Conservation (phyloP, 176 grass and related monocot genomes). For the Canna indica region DNA sequence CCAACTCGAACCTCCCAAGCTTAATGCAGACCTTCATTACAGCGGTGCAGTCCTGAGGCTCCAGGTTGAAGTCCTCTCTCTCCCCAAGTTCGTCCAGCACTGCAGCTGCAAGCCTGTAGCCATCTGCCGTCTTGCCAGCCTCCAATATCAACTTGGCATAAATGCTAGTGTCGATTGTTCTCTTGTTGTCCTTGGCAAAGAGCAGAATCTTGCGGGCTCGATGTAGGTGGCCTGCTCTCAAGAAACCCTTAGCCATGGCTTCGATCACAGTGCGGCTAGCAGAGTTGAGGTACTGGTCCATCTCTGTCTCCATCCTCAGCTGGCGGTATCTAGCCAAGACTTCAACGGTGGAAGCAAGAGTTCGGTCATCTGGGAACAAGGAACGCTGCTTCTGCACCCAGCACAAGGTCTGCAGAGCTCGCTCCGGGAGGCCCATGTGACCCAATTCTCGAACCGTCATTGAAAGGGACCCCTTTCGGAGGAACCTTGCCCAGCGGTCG, state of each 20-base stretch:
- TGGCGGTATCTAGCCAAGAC: constrained; percentile 48
- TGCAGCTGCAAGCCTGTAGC: constrained; percentile 47
- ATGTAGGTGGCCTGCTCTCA: constrained; percentile 39
- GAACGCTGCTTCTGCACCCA: constrained; percentile 52
- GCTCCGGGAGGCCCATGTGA: constrained; percentile 57
- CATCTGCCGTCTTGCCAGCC: constrained; percentile 41
- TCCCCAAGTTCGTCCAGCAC: constrained; percentile 52
- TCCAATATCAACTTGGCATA: constrained; percentile 56
- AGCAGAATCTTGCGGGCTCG: constrained; percentile 49
- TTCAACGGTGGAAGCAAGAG: constrained; percentile 50
- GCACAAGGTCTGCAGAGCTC: constrained; percentile 58
- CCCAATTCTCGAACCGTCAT: constrained; percentile 80
- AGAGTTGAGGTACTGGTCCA: constrained; percentile 43
- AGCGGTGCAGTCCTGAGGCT: constrained; percentile 48
- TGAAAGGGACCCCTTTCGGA: constrained; percentile 72
- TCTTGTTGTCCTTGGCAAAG: constrained; percentile 40
- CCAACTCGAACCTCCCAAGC: constrained; percentile 38
- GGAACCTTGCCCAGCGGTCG: constrained; percentile 43
- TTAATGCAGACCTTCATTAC: constrained; percentile 84
- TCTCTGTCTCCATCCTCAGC: constrained; percentile 31
- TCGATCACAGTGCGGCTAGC: constrained; percentile 61
- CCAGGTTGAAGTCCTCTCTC: constrained; percentile 40
- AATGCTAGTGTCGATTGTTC: constrained; percentile 42
- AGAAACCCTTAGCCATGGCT: constrained; percentile 60
- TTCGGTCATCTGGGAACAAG: constrained; percentile 58